Percentiles rank a stretch among this genome's conserved stretches.
Conservation (phyloP, 2,329 filamentous ascomycete species). For the Scorias spongiosa region DNA sequence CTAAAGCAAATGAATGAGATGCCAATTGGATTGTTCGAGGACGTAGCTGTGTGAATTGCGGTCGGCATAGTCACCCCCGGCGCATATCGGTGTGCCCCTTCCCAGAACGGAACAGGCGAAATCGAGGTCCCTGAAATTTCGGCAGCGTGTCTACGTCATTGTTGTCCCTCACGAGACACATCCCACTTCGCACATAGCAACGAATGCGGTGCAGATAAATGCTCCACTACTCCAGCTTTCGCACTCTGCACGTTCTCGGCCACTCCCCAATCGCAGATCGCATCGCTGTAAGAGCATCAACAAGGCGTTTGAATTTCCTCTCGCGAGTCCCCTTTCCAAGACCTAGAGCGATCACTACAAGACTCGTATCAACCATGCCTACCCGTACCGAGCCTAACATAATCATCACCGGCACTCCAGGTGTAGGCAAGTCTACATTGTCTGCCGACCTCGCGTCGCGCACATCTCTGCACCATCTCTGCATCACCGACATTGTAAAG, state of each 20-base stretch:
- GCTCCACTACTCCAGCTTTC: too few relatives aligned
- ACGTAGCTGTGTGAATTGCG: background rate
- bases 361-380: too few relatives aligned
- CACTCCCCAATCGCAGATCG: too few relatives aligned
- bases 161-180: background rate
- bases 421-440: constrained; percentile 90
- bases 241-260: too few relatives aligned
- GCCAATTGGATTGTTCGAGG: background rate
- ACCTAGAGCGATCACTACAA: too few relatives aligned
- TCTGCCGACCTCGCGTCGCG: constrained; percentile 65
- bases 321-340: too few relatives aligned
- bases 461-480: constrained; percentile 66
- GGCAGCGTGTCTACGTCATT: background rate
- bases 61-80: background rate
- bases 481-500: constrained; percentile 84
- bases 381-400: constrained; percentile 56
- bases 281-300: too few relatives aligned
- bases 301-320: too few relatives aligned
- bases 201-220: background rate
- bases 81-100: background rate
- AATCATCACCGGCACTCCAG: constrained; percentile 87
- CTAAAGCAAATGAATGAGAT: too few relatives aligned
- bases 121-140: background rate
- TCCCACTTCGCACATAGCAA: background rate
- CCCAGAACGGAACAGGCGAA: background rate